Base-by-base conservation (phyloP, 495 filamentous ascomycete species). In the Aspergillus incahuasiensis region DNA sequence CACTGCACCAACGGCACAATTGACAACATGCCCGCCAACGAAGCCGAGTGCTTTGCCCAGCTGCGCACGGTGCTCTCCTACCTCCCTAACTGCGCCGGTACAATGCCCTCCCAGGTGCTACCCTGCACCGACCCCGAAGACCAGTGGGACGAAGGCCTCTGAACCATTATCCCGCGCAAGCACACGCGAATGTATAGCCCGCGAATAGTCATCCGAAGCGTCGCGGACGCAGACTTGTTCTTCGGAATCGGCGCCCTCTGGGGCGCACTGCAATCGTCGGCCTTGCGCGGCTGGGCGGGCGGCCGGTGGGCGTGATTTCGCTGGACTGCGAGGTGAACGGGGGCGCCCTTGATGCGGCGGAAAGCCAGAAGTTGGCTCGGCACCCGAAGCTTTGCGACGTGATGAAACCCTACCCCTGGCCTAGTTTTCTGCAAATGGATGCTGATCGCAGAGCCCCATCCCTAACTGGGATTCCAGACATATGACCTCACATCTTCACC, bases 1-100 rank as follows among this genome's bases (percentile, higher is more conserved):
- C 83, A 86, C 56, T 84, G 82, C 61, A 82, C 78, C 6, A 85
- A 86, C 52, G 83, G 83, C 0, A 86, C 82, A 0, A 83, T 86
- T 52, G 83, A 86, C 56, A 85, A 86, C 54, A 65, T 84, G 5
- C 82, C 83, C 0, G 72, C 74, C 6, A 77, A 83, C 56, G 83
- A 86, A 63, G 70, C 72, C 11, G 81, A 78, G 22, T 83, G 80
- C 56, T 85, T 82, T 56, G 77, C 82, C 58, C 83, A 86, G 57
- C 62, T 86, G 18, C 73, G 80, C 8, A 78, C 73, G 0, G 75
- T 86, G 1, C 61, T 85, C 25, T 59, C 69, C 35, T 86, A 81
- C 56, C 63, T 85, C 0, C 83, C 83, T 1, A 82, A 83, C 52
- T 78, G 65, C 21, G 83, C 82, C 5, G 69, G 68, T 19, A 41